These are phyloP conservation scores for Diutina mesorugosa DNA, from an alignment of 1,139 yeast genomes.

Conservation along the genomic window DNA sequence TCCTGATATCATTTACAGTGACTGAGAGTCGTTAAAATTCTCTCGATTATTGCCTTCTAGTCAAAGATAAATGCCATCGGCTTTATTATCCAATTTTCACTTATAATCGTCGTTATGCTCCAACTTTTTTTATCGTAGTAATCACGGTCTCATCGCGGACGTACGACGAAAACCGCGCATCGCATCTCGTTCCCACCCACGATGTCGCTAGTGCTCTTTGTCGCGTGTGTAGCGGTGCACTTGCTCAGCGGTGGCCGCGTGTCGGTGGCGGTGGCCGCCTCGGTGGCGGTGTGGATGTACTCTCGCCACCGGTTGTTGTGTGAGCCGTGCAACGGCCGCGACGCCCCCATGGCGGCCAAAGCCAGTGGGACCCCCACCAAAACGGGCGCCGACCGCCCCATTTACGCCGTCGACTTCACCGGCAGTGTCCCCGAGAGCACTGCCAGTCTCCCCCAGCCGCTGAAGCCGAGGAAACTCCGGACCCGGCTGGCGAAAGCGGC, in stretches of 20 bases:
- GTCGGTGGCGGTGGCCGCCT: not conserved
- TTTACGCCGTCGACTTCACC: constrained; percentile 33
- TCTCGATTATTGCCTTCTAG: no score
- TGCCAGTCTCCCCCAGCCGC: constrained; percentile 11
- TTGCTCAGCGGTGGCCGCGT: not conserved
- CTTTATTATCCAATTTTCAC: no score
- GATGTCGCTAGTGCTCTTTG: not conserved
- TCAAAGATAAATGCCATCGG: no score
- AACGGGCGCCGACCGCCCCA: constrained; percentile 10
- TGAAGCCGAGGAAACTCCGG: not conserved
- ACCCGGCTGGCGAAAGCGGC: constrained; percentile 15
- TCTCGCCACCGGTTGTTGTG: not conserved
- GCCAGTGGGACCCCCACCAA: not conserved
- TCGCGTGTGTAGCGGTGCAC: not conserved
- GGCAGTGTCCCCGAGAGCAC: constrained; percentile 15
- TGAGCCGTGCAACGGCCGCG: not conserved
- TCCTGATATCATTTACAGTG: no score
- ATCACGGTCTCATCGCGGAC: not conserved
- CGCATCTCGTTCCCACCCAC: not conserved
- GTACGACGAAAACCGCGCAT: not conserved
- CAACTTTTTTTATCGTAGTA: no score
- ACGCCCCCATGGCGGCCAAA: not conserved
- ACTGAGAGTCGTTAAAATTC: no score
- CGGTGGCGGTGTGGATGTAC: not conserved
- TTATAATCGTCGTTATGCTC: no score